Evolutionary conservation across 768 basidiomycete species (phyloP), one percentile per base, ranked within the genome.

Genomic region (Lentinula raphanica): DNA sequence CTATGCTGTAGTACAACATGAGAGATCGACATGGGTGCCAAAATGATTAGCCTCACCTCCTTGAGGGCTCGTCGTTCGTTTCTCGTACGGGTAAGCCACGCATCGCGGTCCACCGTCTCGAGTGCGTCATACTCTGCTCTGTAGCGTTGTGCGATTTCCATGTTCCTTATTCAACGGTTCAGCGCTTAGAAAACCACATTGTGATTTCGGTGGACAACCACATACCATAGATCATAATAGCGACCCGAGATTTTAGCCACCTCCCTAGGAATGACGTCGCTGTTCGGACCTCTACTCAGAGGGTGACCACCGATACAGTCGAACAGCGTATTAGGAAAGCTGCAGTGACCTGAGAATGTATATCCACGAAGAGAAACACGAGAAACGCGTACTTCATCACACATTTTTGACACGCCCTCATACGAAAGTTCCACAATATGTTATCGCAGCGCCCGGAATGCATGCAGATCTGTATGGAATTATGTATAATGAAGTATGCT

Each of bases 351-450:
- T 21, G 0, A 44, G 8, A 7, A 9, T 13, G 0, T 9, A 2
- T 28, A 28, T 5, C 29, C 3, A 0, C 27, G 5, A 48, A n/a
- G 7, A 49, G n/a, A 27, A 12, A 60, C 7, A 45, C 65, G 68
- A 65, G 69, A 0, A 48, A n/a, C n/a, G n/a, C 60, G 56, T 56
- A 56, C 55, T 29, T 46, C n/a, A 68, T 67, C 1, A 60, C 58
- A 46, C 71, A 72, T 58, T 63, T 72, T 25, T 61, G 38, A 55
- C 71, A 72, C 17, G 71, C 70, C 12, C 71, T 71, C 55, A 68
- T 65, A 15, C 67, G 70, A 29, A 72, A 66, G 1, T 67, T 62
- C 67, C 68, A 72, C 31, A 69, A n/a, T 5, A 57, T 67, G 25
- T 68, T 49, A 6, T 68, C 71, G 42, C 72, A 70, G n/a, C 65